Evolutionary conservation across 768 basidiomycete species (phyloP).

Genomic region (Hirschioporus abietinus): DNA sequence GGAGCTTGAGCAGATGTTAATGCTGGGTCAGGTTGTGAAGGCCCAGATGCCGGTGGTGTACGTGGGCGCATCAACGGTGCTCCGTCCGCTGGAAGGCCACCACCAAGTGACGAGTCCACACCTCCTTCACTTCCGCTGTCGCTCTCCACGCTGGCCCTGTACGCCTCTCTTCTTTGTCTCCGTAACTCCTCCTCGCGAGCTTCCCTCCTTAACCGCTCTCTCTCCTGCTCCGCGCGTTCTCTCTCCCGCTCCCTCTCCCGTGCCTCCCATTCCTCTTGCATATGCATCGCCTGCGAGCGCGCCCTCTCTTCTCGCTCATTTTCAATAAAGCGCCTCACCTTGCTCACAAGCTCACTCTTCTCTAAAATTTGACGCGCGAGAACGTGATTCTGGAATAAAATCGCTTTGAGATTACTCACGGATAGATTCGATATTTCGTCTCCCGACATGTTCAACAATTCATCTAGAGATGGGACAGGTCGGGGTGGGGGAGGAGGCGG

Average conservation of each 20-base stretch:
- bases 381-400: slow-evolving; percentile 79
- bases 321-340: slow-evolving; percentile 58
- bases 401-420: slow-evolving; percentile 67
- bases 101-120: neutral
- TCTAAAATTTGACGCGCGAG: slow-evolving; percentile 68
- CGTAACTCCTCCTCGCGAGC: slow-evolving; percentile 20
- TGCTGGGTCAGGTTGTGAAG: neutral
- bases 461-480: slow-evolving; percentile 56
- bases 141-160: slow-evolving; percentile 22
- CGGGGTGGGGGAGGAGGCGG: slow-evolving; percentile 30
- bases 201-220: slow-evolving; percentile 23
- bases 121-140: slow-evolving; percentile 16
- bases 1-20: neutral
- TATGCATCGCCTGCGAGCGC: slow-evolving; percentile 39
- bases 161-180: slow-evolving; percentile 22
- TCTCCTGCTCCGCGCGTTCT: slow-evolving; percentile 33
- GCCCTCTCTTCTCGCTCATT: slow-evolving; percentile 56
- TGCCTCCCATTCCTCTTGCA: slow-evolving; percentile 35
- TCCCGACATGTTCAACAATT: slow-evolving; percentile 57
- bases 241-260: slow-evolving; percentile 30
- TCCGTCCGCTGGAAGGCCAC: neutral
- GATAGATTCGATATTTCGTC: slow-evolving; percentile 56
- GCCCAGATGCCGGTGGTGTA: neutral
- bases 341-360: slow-evolving; percentile 77
- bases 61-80: neutral